A percentile compares a stretch with the other conserved stretches of the same genome.
Conservation (phyloP, 73 alveolate species). For the Blepharisma japonicum region DNA sequence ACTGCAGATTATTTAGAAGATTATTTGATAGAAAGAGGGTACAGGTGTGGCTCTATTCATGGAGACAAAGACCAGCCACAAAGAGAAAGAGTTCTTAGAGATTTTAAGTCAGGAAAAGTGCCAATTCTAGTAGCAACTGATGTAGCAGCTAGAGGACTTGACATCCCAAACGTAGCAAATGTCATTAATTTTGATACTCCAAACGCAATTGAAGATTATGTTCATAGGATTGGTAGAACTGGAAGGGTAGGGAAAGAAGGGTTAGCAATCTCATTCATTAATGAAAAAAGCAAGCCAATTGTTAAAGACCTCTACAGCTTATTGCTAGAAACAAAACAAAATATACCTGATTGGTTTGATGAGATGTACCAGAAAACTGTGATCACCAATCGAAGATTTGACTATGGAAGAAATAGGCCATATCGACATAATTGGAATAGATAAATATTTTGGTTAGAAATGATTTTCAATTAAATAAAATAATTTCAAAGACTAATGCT, state of each 20-base stretch:
- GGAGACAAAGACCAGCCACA: conserved; percentile 75
- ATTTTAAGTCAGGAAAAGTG: conserved; percentile 90
- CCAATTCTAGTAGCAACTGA: conserved; percentile 98
- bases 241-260: conserved; percentile 98
- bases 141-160: conserved; percentile 99
- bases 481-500: no score
- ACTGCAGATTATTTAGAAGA: conserved; percentile 71
- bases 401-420: conserved; percentile 2
- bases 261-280: conserved; percentile 81
- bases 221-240: conserved; percentile 98
- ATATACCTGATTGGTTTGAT: conserved; percentile 31
- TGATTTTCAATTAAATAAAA: no score
- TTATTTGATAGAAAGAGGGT: conserved; percentile 43
- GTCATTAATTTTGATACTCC: conserved; percentile 98
- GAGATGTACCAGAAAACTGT: neutral
- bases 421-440: no score
- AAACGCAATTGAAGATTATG: conserved; percentile 90
- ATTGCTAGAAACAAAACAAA: conserved; percentile 13
- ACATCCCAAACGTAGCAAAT: conserved; percentile 96
- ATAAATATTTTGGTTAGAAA: no score
- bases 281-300: conserved; percentile 68
- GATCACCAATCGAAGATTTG: conserved; percentile 6
- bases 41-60: conserved; percentile 68
- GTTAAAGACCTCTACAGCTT: conserved; percentile 38
- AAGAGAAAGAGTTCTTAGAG: conserved; percentile 62